Percentiles rank a stretch among this genome's conserved stretches.
These are phyloP conservation scores for Myxozyma nipponensis DNA, from an alignment of 805 yeast species.

Conservation along the genomic window DNA sequence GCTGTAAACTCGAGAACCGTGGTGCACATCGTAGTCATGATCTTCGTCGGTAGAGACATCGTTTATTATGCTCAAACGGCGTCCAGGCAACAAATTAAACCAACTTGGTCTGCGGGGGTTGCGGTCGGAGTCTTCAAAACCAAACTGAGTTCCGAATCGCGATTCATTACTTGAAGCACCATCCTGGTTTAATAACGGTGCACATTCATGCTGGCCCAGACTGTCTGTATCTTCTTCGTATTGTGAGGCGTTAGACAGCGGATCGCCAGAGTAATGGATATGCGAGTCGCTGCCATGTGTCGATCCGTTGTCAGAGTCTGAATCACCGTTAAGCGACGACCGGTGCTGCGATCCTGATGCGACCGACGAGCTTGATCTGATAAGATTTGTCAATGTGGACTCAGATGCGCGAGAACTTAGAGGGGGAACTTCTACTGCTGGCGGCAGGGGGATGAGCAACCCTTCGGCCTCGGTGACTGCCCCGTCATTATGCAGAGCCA, in stretches of 20 bases:
- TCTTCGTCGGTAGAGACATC: not conserved
- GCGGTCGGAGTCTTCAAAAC: not conserved
- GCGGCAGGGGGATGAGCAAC: conserved; percentile 3
- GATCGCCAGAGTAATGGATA: no score
- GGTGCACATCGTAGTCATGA: not conserved
- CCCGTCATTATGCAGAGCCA: conserved; percentile 18
- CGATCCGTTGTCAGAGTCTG: no score
- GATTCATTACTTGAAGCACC: no score
- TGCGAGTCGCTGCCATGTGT: no score
- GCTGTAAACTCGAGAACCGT: not conserved
- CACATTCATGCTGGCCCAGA: no score
- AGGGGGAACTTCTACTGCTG: conserved; percentile 16
- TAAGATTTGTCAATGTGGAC: conserved; percentile 13
- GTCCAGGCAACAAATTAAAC: not conserved
- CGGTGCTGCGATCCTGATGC: no score
- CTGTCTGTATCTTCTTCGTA: no score
- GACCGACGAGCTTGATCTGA: no score
- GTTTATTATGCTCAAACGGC: not conserved
- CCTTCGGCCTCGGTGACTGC: not conserved
- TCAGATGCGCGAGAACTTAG: conserved; percentile 6
- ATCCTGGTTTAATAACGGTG: no score
- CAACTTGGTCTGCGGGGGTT: not conserved
- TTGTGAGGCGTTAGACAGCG: no score
- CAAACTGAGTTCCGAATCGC: not conserved
- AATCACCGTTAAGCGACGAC: no score